Base-by-base conservation (phyloP, 139 green algal species). In the Pseudopediastrum boryanum region DNA sequence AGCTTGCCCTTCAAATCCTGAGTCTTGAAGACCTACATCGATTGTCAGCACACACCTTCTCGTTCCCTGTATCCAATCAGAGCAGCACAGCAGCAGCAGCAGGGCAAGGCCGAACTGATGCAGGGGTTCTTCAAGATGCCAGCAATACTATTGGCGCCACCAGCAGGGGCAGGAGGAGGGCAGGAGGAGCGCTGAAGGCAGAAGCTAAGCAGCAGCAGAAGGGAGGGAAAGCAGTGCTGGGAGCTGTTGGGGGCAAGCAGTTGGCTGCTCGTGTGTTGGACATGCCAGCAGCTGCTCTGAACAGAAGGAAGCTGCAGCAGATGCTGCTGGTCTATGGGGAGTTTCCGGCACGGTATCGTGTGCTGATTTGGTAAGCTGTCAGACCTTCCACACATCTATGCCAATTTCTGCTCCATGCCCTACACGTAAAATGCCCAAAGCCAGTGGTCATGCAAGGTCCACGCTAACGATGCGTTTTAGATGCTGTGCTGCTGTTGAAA, bases 301-400 rank as follows among this genome's bases (percentile, higher is more conserved):
- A 81, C 81, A 77, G 73, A 46, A 43, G 36, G n/a, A 80, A 75
- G 52, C 82, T 93, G 68, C 67, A 78, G 51, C 62, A 86, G 27
- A 78, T 93, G 78, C 85, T 93, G 69, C 56, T 85, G 46, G 78
- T 85, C 29, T 90, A 85, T 48, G 88, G 89, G 0, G 89, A 91
- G 76, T 94, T 86, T 54, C 90, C 90, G 4, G 59, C 78, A n/a
- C 83, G 84, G 56, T 92, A 94, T 73, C 77, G 90, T 31, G 52
- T 87, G 27, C 39, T 91, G 21, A 88, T 92, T 38, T 94, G 90
- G 87, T 89, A 33, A 36, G 84, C 46, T 25, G n/a, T n/a, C n/a
- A n/a, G n/a, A n/a, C n/a, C n/a, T n/a, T n/a, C n/a, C n/a, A n/a
- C n/a, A n/a, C n/a, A n/a, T n/a, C n/a, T n/a, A n/a, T n/a, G n/a